phyloP scores from a whole-genome alignment of 768 basidiomycete species.

The Psilocybe subaeruginosa region DNA sequence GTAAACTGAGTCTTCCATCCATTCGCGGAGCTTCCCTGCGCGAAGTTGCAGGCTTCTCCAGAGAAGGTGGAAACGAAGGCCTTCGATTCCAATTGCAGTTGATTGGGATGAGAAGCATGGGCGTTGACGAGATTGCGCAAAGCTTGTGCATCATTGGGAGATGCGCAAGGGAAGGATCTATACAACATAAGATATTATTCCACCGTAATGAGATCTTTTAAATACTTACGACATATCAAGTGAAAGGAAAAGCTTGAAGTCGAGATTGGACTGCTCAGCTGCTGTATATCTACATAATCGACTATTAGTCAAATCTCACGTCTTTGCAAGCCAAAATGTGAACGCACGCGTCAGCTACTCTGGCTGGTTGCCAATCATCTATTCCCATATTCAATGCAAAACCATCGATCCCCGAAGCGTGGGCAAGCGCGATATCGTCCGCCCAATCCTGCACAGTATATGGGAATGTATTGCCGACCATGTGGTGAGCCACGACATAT shows the following conservation, averaged over 20 bases:
- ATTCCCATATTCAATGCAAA: slow-evolving; percentile 74
- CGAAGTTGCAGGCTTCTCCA: slow-evolving; percentile 72
- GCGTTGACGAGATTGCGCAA: slow-evolving; percentile 58
- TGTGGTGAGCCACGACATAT: slow-evolving; percentile 61
- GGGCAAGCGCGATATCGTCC: slow-evolving; percentile 58
- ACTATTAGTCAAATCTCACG: slow-evolving; percentile 1
- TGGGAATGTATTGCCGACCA: slow-evolving; percentile 71
- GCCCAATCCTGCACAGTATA: slow-evolving; percentile 53
- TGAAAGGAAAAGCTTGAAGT: slow-evolving; percentile 77
- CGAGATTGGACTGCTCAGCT: slow-evolving; percentile 50
- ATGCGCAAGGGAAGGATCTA: slow-evolving; percentile 59
- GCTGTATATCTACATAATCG: slow-evolving; percentile 49
- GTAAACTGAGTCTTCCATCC: slow-evolving; percentile 65
- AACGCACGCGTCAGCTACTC: slow-evolving; percentile 66
- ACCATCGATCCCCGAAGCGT: slow-evolving; percentile 62
- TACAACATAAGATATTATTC: background rate
- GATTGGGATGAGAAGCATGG: slow-evolving; percentile 61
- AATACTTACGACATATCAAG: slow-evolving; percentile 74
- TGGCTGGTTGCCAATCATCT: slow-evolving; percentile 64
- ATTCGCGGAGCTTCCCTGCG: slow-evolving; percentile 47
- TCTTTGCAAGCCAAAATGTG: background rate
- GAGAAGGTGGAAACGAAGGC: slow-evolving; percentile 74
- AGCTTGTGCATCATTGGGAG: slow-evolving; percentile 46
- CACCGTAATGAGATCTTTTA: background rate
- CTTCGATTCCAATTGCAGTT: slow-evolving; percentile 46